Evolutionary conservation across 441 rosid genomes (phyloP), one percentile per base, ranked within the genome.

Genomic region (Brassica hybrid): DNA sequence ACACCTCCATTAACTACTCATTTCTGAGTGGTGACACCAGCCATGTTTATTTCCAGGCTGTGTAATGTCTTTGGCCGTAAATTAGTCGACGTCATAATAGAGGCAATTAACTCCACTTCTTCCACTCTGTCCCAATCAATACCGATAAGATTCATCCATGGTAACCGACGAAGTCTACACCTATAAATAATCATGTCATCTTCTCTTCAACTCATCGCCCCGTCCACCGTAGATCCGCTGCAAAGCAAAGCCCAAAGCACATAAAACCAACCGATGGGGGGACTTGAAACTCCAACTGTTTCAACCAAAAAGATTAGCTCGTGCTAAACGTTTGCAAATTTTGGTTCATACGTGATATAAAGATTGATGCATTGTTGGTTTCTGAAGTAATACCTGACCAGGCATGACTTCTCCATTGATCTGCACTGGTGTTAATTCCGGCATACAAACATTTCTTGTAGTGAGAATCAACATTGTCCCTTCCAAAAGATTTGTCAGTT

Each of bases 241-340:
- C 13, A 43, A 43, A 43, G 50, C 50, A 43, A 11, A 43, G 4
- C 6, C 30, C 41, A 36, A 36, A 7, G 43, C 43, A 36, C 3
- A 9, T 7, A 11, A 34, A 38, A 17, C 96, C 96, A 30, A 88
- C 86, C 0, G 89, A 2, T 2, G 98, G 94, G 11, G 96, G 94
- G 3, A 88, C 96, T 86, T 93, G 98, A 34, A 87, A 93, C 67
- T 91, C 97, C 96, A 94, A 91, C 94, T 90, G 13, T 56, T 8
- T 77, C 25, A 72, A 78, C 21, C 16, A 32, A 59, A 36, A 32
- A 52, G 58, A n/a, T 67, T 48, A n/a, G 41, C 1, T 45, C n/a
- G 13, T 9, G 45, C 12, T 38, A 38, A 10, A 10, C 11, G 12
- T 38, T 38, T 7, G 45, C 10, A 38, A 38, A 38, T 38, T 38